phyloP scores from a whole-genome alignment of 2,329 filamentous ascomycete genomes.

The Septoria linicola region DNA sequence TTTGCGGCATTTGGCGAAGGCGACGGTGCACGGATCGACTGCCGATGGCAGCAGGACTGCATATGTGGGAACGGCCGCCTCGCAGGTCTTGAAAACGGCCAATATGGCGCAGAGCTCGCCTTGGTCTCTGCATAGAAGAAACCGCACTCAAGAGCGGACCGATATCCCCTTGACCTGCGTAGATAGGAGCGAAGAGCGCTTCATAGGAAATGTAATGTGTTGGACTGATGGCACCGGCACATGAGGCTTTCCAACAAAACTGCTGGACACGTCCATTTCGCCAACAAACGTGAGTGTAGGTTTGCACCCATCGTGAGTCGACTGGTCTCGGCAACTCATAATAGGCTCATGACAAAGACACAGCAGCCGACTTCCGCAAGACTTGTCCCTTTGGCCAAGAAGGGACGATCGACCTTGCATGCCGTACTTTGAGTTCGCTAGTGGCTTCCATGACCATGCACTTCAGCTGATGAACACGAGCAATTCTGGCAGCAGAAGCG shows the following conservation, averaged over 20 bases:
- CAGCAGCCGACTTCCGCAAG: not conserved
- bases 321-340: too few species aligned
- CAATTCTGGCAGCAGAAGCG: too few species aligned
- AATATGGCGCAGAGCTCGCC: not conserved
- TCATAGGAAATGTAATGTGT: conserved; percentile 5
- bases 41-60: conserved; percentile 15
- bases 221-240: not conserved
- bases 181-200: not conserved
- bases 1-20: conserved; percentile 2
- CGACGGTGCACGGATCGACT: not conserved
- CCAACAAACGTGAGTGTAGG: too few species aligned
- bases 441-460: conserved; percentile 1
- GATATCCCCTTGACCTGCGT: not conserved
- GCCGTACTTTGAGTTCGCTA: conserved; percentile 3
- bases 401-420: not conserved
- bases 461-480: not conserved
- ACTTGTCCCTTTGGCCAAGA: not conserved
- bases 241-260: too few species aligned
- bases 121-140: not conserved
- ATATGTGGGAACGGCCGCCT: conserved; percentile 11
- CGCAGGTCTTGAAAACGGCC: not conserved
- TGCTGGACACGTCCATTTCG: too few species aligned
- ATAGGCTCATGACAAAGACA: too few species aligned
- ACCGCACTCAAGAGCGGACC: not conserved
- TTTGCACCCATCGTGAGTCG: too few species aligned